A percentile compares a stretch with the other conserved stretches of the same genome.
Evolutionary conservation across 805 yeast species (phyloP).

Genomic region (Pichia ethanolica): DNA sequence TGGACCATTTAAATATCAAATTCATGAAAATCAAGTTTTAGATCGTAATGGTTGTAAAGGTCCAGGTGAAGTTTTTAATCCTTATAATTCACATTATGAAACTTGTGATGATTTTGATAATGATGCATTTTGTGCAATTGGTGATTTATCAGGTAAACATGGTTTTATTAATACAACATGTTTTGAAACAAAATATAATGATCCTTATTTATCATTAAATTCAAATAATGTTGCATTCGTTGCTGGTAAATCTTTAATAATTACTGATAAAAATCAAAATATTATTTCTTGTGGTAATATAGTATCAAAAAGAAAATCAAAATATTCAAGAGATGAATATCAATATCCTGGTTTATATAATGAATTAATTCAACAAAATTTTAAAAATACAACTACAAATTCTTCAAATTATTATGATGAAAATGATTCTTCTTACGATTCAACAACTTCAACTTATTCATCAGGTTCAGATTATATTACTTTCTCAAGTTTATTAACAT

Average conservation of each 20-base stretch:
- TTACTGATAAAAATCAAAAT: constrained; percentile 49
- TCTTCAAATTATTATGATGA: background rate
- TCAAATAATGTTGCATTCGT: constrained; percentile 48
- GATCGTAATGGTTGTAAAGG: constrained; percentile 43
- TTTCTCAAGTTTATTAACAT: no score
- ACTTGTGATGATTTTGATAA: constrained; percentile 41
- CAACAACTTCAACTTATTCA: background rate
- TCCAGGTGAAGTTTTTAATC: constrained; percentile 56
- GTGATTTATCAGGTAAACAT: constrained; percentile 74
- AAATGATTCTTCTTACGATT: background rate
- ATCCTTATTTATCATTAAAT: constrained; percentile 59
- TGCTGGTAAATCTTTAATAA: constrained; percentile 48
- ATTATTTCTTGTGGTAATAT: constrained; percentile 61
- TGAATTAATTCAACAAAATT: background rate
- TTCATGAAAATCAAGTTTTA: constrained; percentile 54
- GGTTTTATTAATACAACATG: constrained; percentile 67
- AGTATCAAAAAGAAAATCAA: constrained; percentile 23
- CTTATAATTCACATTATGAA: constrained; percentile 46
- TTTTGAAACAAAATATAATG: constrained; percentile 54
- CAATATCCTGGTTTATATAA: background rate
- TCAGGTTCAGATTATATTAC: no score
- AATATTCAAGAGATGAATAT: constrained; percentile 18
- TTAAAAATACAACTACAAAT: constrained; percentile 9
- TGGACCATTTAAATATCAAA: constrained; percentile 66
- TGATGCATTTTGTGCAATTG: constrained; percentile 59